A percentile compares a stretch with the other conserved stretches of the same genome.
Conservation (phyloP, 2,329 filamentous ascomycete species). For the Akanthomyces uredinophilus region DNA sequence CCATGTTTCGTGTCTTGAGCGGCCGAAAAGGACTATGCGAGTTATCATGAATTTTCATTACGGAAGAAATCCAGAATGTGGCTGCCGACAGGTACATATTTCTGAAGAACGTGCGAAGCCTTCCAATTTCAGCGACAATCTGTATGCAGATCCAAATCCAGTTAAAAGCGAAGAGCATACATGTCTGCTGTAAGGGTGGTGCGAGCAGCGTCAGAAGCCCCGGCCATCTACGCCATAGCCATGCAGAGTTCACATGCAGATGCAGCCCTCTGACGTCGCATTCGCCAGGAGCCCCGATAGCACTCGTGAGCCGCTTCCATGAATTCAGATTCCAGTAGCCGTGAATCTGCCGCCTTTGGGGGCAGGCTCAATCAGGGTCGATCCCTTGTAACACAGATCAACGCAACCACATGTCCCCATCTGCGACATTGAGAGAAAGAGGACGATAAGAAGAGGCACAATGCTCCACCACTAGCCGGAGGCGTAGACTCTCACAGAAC, state of each 20-base stretch:
- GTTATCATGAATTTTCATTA: neutral
- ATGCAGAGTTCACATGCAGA: conserved; percentile 13
- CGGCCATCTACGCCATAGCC: neutral
- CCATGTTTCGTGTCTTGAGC: neutral
- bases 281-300: neutral
- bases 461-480: neutral
- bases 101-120: neutral
- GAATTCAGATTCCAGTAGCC: neutral
- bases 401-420: neutral
- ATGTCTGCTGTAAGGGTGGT: neutral
- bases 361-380: neutral
- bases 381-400: neutral
- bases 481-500: neutral
- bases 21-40: neutral
- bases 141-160: neutral
- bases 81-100: no score
- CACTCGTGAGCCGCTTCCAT: neutral
- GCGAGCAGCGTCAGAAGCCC: neutral
- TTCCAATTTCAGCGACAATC: neutral
- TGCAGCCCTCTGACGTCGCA: conserved; percentile 13
- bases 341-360: no score
- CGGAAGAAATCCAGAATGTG: neutral
- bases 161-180: neutral
- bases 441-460: neutral
- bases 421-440: neutral